Evolutionary conservation across 768 basidiomycete species (phyloP), one percentile per base, ranked within the genome.

Genomic region (Solioccasus polychromus): DNA sequence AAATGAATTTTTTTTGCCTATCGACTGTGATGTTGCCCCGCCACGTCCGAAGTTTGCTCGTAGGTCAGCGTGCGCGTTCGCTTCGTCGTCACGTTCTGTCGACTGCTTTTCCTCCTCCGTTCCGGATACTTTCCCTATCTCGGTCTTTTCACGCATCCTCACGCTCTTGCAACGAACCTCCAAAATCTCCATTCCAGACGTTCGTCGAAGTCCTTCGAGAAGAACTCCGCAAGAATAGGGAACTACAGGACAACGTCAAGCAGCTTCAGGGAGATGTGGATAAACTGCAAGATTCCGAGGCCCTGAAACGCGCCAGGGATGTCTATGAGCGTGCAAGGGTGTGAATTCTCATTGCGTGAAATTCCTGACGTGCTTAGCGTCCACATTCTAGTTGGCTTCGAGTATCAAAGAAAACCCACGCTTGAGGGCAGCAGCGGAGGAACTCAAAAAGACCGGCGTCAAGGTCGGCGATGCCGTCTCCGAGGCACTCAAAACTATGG

Each of bases 261-360:
- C 92, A 96, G 69, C 76, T 99, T 15, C 92, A 95, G 69, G 96
- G 96, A 51, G 93, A 98, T 66, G 95, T 96, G 29, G 90, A 92
- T 71, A 96, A 96, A 70, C 69, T 97, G 39, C 94, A 97, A 73
- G 96, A 97, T 65, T 92, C 91, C 43, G 92, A 95, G 62, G 87
- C 93, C 12, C 85, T 99, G 92, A 92, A 90, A 72, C 79, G 77
- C 58, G 93, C 93, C 2, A 80, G 78, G 63, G 92, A 89, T 40
- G 83, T 90, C 47, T 98, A 98, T 69, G 95, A 98, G 71, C 81
- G 87, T 50, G 92, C 95, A 8, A 79, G 95, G 70, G 94, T 97
- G 61, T 50, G 82, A 77, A 42, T 42, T 43, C 46, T 34, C 28
- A 22, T 48, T 28, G 39, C 24, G 41, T 39, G n/a, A 31, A 18